Base-by-base conservation (phyloP, 441 rosid genomes). In the Erysimum cheiri region DNA sequence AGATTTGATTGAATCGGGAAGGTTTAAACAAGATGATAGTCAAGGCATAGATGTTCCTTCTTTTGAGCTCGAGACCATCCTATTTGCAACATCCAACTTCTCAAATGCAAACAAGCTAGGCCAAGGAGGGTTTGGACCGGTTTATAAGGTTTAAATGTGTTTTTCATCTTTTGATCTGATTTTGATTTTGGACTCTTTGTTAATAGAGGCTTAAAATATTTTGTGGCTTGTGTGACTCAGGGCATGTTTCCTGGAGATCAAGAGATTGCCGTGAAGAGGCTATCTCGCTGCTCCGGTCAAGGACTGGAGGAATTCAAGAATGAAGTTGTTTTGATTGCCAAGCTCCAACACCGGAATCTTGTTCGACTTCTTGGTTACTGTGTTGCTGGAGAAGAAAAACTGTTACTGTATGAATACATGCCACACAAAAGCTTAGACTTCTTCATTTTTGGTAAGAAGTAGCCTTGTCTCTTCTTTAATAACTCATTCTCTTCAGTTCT, bases 301-400 rank as follows among this genome's bases (percentile, higher is more conserved):
- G 92, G 92, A n/a, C 59, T 84, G 3, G 84, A 83, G 60, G 88
- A 85, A 74, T 87, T 87, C 54, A 84, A 87, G 60, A 87, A 85
- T 64, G 94, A 88, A 72, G 85, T 87, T 33, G 36, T 87, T 39
- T 74, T 87, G 73, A 88, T 88, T 65, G 90, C 90, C 35, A 87
- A 81, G 66, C 81, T 87, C 9, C 92, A 88, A 65, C 95, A 85
- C 53, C 74, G 88, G 67, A 88, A 88, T 69, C 90, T 88, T 6
- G 91, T 87, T 1, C 80, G 85, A 47, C 84, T 86, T 41, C 68
- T 82, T 72, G 91, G 94, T 17, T 86, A 84, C n/a, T 86, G 89
- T 54, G 65, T 82, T 44, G 55, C 72, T 40, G 81, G 82, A 64
- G 83, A 74, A 19, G 91, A 85, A 48, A 83, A 87, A 75, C 77